These are phyloP conservation scores for Cladophialophora yegresii DNA, from an alignment of 2,329 filamentous ascomycete genomes.

Conservation along the genomic window DNA sequence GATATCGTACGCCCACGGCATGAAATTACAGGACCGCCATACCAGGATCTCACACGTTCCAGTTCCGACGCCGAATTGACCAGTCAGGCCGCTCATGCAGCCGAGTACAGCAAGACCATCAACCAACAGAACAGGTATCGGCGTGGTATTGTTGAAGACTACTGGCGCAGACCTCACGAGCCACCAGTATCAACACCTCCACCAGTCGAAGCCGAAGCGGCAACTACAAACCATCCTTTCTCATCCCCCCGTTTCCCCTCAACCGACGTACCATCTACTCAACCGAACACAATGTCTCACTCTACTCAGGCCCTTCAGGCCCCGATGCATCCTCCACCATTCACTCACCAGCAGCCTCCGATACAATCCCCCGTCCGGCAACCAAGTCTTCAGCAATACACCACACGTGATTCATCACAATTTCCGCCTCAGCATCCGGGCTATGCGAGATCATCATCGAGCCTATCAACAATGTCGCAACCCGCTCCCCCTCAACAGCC, in stretches of 20 bases:
- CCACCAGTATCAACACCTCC: slow-evolving; percentile 59
- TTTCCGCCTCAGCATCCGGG: slow-evolving; percentile 48
- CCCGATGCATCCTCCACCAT: slow-evolving; percentile 65
- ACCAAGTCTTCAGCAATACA: slow-evolving; percentile 58
- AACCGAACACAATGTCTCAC: slow-evolving; percentile 31
- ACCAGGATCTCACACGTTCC: slow-evolving; percentile 81
- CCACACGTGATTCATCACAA: slow-evolving; percentile 64
- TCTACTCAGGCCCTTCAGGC: slow-evolving; percentile 45
- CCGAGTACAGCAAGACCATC: slow-evolving; percentile 85
- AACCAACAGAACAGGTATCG: slow-evolving; percentile 79
- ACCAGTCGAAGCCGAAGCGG: slow-evolving; percentile 40
- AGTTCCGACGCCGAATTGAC: slow-evolving; percentile 76
- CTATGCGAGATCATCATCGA: slow-evolving; percentile 53
- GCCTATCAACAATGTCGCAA: slow-evolving; percentile 58
- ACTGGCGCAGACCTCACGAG: slow-evolving; percentile 83
- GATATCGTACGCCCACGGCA: slow-evolving; percentile 83
- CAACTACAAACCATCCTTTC: slow-evolving; percentile 34
- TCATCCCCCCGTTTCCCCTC: slow-evolving; percentile 32
- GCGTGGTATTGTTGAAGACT: slow-evolving; percentile 73
- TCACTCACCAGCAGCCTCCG: slow-evolving; percentile 69
- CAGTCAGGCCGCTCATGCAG: slow-evolving; percentile 81
- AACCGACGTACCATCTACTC: slow-evolving; percentile 30
- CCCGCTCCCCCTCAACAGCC: slow-evolving; percentile 50
- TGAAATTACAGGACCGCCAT: slow-evolving; percentile 82
- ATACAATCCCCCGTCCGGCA: slow-evolving; percentile 74